Conservation (phyloP, 1,284 basidiomycete genomes). For the Calocybe gambosa region DNA sequence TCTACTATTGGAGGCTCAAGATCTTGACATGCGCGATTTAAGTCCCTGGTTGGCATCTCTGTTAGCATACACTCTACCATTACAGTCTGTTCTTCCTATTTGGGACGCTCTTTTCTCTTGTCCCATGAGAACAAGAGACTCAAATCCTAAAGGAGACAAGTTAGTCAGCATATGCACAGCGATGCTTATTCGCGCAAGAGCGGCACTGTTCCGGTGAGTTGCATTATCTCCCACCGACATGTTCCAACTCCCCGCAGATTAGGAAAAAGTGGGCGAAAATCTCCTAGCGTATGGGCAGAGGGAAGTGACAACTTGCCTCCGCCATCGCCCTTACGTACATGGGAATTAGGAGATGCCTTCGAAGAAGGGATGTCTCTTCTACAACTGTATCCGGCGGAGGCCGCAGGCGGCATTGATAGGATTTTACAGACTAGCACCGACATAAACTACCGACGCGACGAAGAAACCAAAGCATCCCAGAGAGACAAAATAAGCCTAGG, state of each 20-base stretch:
- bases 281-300: constrained; percentile 51
- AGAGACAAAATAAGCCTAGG: constrained; percentile 39
- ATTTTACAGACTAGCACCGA: constrained; percentile 64
- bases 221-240: constrained; percentile 1
- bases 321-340: constrained; percentile 40
- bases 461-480: constrained; percentile 28
- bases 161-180: constrained; percentile 62
- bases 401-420: constrained; percentile 61
- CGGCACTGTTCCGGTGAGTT: constrained; percentile 49
- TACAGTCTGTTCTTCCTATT: constrained; percentile 48
- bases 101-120: constrained; percentile 71
- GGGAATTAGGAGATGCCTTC: constrained; percentile 60
- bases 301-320: constrained; percentile 34
- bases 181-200: constrained; percentile 56
- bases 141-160: constrained; percentile 58
- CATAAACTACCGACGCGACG: constrained; percentile 44
- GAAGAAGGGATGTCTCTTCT: constrained; percentile 59
- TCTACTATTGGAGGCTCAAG: background rate
- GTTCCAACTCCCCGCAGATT: constrained; percentile 33
- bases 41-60: constrained; percentile 76
- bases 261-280: constrained; percentile 39
- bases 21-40: constrained; percentile 1
- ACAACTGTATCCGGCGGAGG: constrained; percentile 55
- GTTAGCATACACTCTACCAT: constrained; percentile 63
- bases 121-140: constrained; percentile 45